Percentiles rank a stretch among this genome's conserved stretches.
phyloP scores from a whole-genome alignment of 305 asterid genomes.

The Fraxinus floribunda region DNA sequence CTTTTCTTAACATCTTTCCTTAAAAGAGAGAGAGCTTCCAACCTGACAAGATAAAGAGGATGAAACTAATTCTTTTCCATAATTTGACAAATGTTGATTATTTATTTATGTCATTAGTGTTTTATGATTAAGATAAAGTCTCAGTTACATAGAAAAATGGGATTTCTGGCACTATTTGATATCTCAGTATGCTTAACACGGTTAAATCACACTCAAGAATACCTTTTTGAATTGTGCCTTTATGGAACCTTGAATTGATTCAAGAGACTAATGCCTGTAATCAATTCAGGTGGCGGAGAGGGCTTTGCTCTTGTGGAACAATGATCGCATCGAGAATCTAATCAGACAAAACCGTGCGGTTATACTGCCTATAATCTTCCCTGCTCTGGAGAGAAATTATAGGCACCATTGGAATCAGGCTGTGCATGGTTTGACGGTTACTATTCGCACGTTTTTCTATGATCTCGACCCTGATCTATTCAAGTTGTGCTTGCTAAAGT shows the following conservation, averaged over 20 bases:
- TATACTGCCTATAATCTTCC: slow-evolving; percentile 26
- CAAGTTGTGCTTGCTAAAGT: slow-evolving; percentile 18
- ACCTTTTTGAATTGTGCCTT: background rate
- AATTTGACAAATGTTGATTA: background rate
- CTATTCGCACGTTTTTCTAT: slow-evolving; percentile 19
- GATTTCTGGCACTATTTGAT: background rate
- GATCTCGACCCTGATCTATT: slow-evolving; percentile 26
- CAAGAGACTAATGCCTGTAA: background rate
- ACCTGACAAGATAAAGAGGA: background rate
- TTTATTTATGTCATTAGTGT: background rate
- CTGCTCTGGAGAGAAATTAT: slow-evolving; percentile 25
- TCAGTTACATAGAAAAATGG: background rate
- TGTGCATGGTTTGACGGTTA: slow-evolving; percentile 23
- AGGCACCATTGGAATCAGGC: slow-evolving; percentile 31
- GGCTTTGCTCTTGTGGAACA: slow-evolving; percentile 25
- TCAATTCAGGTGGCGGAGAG: slow-evolving; percentile 26
- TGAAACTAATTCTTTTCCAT: background rate
- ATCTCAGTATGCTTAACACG: background rate
- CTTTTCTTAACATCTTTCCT: background rate
- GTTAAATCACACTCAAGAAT: background rate
- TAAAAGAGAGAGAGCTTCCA: background rate
- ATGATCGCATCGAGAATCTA: slow-evolving; percentile 23
- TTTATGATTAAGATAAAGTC: background rate
- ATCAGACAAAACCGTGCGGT: slow-evolving; percentile 16
- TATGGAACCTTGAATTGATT: background rate